Base-by-base conservation (phyloP, 129 eudicot species). In the Flaveria trinervia region DNA sequence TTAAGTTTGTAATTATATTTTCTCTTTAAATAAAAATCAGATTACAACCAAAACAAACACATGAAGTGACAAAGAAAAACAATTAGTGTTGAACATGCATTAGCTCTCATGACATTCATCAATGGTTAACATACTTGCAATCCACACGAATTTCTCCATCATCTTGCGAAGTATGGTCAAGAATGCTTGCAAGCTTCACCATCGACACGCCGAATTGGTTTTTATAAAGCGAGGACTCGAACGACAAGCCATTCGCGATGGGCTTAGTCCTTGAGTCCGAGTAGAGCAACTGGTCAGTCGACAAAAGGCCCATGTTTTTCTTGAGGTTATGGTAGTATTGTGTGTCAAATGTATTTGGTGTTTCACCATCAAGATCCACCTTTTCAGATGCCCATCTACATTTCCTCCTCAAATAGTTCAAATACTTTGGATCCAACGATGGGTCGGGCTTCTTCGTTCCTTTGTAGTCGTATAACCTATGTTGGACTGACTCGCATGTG, bases 331-430 rank as follows among this genome's bases (percentile, higher is more conserved):
- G 88, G 85, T 79, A 94, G 82, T 91, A 89, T n/a, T 85, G 82
- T 0, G 79, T 83, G 74, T 94, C 96, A 23, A 91, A 94, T 28
- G 74, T 65, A 50, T 72, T 65, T 2, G 96, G 97, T 3, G 99
- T 87, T 44, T 65, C 71, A 18, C 85, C 96, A 76, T 94, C 98
- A 36, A 94, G 89, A 57, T 87, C 77, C 60, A 87, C 96, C 4
- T 77, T 84, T 73, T 88, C 93, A 0, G 92, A 85, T 5, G 95
- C 89, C 92, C 91, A 90, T 74, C 92, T 79, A 71, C 98, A 93
- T 82, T 93, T 93, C 68, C 98, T 85, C 44, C 83, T 79, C 87
- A 93, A 77, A 81, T 78, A 93, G 82, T 93, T 90, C 70, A 88
- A 81, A 71, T 93, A 93, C 22, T 74, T 79, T 2, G 86, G 89